Evolutionary conservation across 164 flowering plant species (phyloP).

Genomic region (Brasenia schreberi): DNA sequence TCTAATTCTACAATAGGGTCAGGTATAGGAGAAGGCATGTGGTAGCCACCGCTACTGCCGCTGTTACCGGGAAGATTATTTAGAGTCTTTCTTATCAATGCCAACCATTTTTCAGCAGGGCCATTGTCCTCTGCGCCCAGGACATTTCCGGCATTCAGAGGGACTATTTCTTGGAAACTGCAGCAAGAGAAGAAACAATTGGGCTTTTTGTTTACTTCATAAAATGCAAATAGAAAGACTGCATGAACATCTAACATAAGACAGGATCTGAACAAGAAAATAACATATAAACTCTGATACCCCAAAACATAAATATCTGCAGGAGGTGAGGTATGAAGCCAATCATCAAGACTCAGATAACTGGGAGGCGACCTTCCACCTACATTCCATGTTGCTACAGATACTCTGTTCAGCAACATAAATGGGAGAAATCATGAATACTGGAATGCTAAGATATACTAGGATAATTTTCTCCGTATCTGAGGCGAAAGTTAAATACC

Average conservation of each 20-base stretch:
- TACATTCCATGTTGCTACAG: slow-evolving; percentile 98
- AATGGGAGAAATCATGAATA: not conserved
- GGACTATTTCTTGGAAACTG: slow-evolving; percentile 97
- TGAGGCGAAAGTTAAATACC: slow-evolving; percentile 19
- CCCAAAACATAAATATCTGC: slow-evolving; percentile 98
- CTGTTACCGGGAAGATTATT: slow-evolving; percentile 65
- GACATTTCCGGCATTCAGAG: slow-evolving; percentile 93
- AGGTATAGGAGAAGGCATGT: slow-evolving; percentile 71
- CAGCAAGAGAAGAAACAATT: slow-evolving; percentile 1
- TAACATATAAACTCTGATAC: slow-evolving; percentile 20
- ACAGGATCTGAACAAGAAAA: not conserved
- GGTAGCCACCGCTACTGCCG: slow-evolving; percentile 28
- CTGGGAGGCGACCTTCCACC: slow-evolving; percentile 95
- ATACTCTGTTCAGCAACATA: slow-evolving; percentile 32
- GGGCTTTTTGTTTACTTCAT: not conserved
- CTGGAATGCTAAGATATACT: not conserved
- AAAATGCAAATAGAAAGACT: not conserved
- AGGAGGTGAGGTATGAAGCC: slow-evolving; percentile 95
- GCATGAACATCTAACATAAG: not conserved
- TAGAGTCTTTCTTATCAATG: slow-evolving; percentile 60
- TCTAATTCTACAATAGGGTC: slow-evolving; percentile 76
- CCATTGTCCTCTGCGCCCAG: slow-evolving; percentile 88
- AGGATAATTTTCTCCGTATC: not conserved
- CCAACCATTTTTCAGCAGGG: slow-evolving; percentile 81
- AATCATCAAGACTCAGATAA: slow-evolving; percentile 72